Base-by-base conservation (phyloP, 2,329 filamentous ascomycete species). In the Venturia nashicola region DNA sequence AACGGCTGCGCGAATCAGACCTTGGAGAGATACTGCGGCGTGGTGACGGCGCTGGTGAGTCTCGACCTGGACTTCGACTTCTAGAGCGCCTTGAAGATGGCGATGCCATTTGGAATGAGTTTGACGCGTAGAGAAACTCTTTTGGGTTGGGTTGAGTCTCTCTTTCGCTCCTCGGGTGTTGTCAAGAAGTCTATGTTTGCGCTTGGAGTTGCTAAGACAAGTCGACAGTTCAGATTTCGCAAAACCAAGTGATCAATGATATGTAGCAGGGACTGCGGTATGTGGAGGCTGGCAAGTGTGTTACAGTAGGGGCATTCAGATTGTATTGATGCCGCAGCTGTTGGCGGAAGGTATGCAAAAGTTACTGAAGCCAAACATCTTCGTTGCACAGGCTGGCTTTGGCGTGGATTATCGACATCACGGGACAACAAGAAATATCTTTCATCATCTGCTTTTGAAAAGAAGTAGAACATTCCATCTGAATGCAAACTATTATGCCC, bases 1-100 rank as follows among this genome's bases (percentile, higher is more conserved):
- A 61, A 2, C 55, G 62, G 23, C 32, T 64, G 16, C 59, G 59
- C 23, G 57, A 64, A 55, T 27, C 36, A 23, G 62, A 64, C n/a
- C 39, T 27, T 16, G 54, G 59, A 32, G 39, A 34, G 34, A 40
- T 14, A 34, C 46, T 62, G 43, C 61, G 61, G 44, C 39, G 61
- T 44, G 39, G 44, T 44, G 61, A 57, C 18, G 32, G 61, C 4
- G 51, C 36, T 59, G 39, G 39, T n/a, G 61, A 48, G 32, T 64
- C 54, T 63, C 60, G 59, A 9, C 2, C 39, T 43, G 12, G 7
- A 34, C 55, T 46, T 5, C 27, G 23, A n/a, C 54, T 60, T 27
- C 62, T 55, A 18, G 62, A 32, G 51, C 62, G 62, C 39, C 32
- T 34, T 2, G 51, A 27, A 23, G 62, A 61, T 46, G 39, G 55